Base-by-base conservation (phyloP, 129 eudicot genomes). In the Kitagawia praeruptora region DNA sequence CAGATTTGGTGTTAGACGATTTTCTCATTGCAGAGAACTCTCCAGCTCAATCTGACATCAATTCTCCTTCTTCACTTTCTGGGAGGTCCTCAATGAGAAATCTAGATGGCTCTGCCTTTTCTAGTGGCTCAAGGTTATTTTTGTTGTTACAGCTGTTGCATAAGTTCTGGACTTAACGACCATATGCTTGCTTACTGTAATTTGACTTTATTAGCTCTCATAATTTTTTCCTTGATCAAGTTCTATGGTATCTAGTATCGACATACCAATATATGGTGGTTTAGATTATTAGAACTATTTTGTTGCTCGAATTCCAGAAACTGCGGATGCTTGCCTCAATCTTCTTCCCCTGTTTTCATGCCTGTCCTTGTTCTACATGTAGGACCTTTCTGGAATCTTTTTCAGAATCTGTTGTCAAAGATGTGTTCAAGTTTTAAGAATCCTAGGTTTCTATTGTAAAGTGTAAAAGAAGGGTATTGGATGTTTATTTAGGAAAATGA, bases 1-100 rank as follows among this genome's bases (percentile, higher is more conserved):
- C 98, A 95, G 98, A 90, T 89, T 51, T 84, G 39, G 75, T 95
- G 92, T 83, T 95, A 63, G 98, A 79, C 78, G 98, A 95, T 78
- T 86, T 88, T 54, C 94, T 95, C 81, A 77, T 88, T 48, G 98
- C 98, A 46, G 98, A 95, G 79, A 90, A 95, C 78, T 87, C 98
- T 23, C 92, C 85, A 73, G 74, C 73, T 48, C 97, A 88, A 70
- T 85, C 98, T 79, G 93, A 88, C 75, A 80, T 66, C 31, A 93
- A 84, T 85, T 76, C 92, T 67, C 85, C 92, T 54, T 85, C 78
- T 77, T 71, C 82, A 77, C 37, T 87, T 49, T 80, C 93, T 28
- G 96, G 87, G 42, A 85, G 87, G 78, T 61, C 77, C 41, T 72
- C 83, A 75, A 80, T 76, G 41, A 53, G 86, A 75, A 39, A 74